phyloP scores from a whole-genome alignment of 768 basidiomycete species.

The Suillus tomentosus region DNA sequence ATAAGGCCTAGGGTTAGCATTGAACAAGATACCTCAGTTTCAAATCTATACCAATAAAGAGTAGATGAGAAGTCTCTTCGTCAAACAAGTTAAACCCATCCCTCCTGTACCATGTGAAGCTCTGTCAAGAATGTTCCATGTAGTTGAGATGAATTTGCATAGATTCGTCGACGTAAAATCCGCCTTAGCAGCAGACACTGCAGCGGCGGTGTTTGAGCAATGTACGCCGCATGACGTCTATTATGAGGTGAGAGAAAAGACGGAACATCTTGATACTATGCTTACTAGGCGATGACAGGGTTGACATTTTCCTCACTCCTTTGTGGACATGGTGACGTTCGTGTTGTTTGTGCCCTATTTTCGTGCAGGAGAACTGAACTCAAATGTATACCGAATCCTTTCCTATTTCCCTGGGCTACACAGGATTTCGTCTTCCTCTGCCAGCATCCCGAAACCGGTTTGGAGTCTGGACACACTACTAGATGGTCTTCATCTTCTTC shows the following conservation, averaged over 20 bases:
- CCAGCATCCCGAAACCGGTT: slow-evolving; percentile 64
- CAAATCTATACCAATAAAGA: slow-evolving; percentile 83
- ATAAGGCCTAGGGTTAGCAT: background rate
- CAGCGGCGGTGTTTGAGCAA: slow-evolving; percentile 60
- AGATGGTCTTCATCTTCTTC: slow-evolving; percentile 63
- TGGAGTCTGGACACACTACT: slow-evolving; percentile 66
- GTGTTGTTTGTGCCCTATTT: slow-evolving; percentile 16
- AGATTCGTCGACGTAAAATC: slow-evolving; percentile 75
- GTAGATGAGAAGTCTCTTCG: slow-evolving; percentile 76
- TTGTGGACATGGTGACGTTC: slow-evolving; percentile 23
- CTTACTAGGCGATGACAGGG: slow-evolving; percentile 56
- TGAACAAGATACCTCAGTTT: slow-evolving; percentile 61
- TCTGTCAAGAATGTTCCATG: slow-evolving; percentile 74
- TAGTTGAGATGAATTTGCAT: slow-evolving; percentile 83
- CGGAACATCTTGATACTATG: slow-evolving; percentile 13
- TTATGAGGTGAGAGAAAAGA: slow-evolving; percentile 1
- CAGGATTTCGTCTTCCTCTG: slow-evolving; percentile 44
- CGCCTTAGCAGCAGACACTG: slow-evolving; percentile 64
- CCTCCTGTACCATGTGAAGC: slow-evolving; percentile 73
- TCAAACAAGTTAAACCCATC: slow-evolving; percentile 76
- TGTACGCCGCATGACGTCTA: slow-evolving; percentile 69
- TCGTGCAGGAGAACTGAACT: slow-evolving; percentile 40
- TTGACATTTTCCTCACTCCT: slow-evolving; percentile 45
- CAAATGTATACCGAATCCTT: slow-evolving; percentile 61
- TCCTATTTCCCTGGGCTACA: slow-evolving; percentile 43